These are phyloP conservation scores for Pseudogymnoascus pannorum DNA, from an alignment of 2,329 filamentous ascomycete genomes.

Conservation along the genomic window DNA sequence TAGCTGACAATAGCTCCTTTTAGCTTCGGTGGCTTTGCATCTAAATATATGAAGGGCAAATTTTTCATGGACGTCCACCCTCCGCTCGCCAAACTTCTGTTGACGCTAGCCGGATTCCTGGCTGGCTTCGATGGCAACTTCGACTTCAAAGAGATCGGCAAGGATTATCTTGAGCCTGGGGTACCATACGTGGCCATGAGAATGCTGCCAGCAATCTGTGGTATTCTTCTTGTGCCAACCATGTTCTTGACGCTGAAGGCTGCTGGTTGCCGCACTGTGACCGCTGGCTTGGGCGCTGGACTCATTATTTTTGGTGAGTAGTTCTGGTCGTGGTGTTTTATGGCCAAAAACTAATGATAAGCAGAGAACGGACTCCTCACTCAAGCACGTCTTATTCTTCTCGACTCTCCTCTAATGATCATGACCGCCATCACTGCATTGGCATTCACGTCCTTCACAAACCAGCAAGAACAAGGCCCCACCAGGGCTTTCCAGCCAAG, in stretches of 20 bases:
- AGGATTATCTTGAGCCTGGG: slow-evolving; percentile 90
- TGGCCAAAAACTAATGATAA: slow-evolving; percentile 17
- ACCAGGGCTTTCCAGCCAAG: slow-evolving; percentile 76
- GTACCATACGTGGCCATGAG: slow-evolving; percentile 98
- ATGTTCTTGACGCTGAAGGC: slow-evolving; percentile 95
- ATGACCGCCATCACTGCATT: slow-evolving; percentile 89
- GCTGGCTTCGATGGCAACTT: slow-evolving; percentile 94
- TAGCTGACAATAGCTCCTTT: slow-evolving; percentile 17
- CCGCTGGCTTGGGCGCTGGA: slow-evolving; percentile 72
- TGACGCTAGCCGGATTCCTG: slow-evolving; percentile 89
- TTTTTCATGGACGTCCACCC: slow-evolving; percentile 99
- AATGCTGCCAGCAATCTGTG: slow-evolving; percentile 81
- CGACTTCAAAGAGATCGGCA: slow-evolving; percentile 99
- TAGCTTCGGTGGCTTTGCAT: slow-evolving; percentile 95
- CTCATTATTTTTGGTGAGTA: slow-evolving; percentile 80
- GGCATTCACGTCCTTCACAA: slow-evolving; percentile 86
- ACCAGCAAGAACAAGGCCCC: slow-evolving; percentile 92
- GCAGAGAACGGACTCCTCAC: slow-evolving; percentile 91
- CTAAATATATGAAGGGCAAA: slow-evolving; percentile 97
- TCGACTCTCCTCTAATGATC: slow-evolving; percentile 90
- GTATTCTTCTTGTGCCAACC: slow-evolving; percentile 78
- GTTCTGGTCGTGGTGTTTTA: slow-evolving; percentile 10
- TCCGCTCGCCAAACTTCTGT: slow-evolving; percentile 90
- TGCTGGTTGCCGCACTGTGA: slow-evolving; percentile 78
- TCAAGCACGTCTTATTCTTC: slow-evolving; percentile 88